Conservation (phyloP, 495 filamentous ascomycete species). For the Xylaria acuta region DNA sequence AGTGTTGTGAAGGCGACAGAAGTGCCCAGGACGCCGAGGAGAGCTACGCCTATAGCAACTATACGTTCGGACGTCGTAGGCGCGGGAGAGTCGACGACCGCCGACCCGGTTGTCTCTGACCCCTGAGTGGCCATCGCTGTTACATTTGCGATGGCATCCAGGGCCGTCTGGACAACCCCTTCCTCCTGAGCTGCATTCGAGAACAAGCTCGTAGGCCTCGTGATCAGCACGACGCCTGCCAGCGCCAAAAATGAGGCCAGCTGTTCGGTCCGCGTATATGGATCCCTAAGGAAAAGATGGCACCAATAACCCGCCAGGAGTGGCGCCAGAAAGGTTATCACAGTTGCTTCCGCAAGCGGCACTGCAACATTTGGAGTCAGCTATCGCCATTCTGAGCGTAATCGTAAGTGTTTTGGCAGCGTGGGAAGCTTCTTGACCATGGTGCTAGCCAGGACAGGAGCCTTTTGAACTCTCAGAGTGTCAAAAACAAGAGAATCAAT, state of each 20-base stretch:
- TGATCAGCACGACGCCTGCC: conserved; percentile 83
- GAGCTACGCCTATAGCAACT: conserved; percentile 71
- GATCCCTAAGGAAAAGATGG: conserved; percentile 74
- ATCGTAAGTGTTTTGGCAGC: not conserved
- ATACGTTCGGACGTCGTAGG: conserved; percentile 72
- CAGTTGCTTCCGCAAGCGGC: conserved; percentile 87
- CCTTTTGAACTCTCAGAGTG: not conserved
- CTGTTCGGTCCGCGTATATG: conserved; percentile 80
- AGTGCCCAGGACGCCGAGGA: conserved; percentile 81
- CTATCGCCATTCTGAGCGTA: not conserved
- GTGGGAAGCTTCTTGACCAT: not conserved
- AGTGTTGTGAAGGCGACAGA: conserved; percentile 81
- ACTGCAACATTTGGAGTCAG: conserved; percentile 40
- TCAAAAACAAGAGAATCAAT: too few species aligned
- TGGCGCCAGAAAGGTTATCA: conserved; percentile 89
- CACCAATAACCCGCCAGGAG: conserved; percentile 84
- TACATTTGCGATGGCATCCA: conserved; percentile 35
- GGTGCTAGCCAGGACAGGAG: not conserved
- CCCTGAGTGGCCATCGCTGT: conserved; percentile 26
- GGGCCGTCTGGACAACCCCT: conserved; percentile 34
- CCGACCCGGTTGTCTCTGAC: conserved; percentile 29
- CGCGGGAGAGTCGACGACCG: conserved; percentile 35
- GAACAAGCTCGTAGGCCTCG: conserved; percentile 71
- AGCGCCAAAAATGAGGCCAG: conserved; percentile 78
- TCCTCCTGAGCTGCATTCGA: conserved; percentile 25